Base-by-base conservation (phyloP, 352 stramenopile species). In the Nothophytophthora sp. region DNA sequence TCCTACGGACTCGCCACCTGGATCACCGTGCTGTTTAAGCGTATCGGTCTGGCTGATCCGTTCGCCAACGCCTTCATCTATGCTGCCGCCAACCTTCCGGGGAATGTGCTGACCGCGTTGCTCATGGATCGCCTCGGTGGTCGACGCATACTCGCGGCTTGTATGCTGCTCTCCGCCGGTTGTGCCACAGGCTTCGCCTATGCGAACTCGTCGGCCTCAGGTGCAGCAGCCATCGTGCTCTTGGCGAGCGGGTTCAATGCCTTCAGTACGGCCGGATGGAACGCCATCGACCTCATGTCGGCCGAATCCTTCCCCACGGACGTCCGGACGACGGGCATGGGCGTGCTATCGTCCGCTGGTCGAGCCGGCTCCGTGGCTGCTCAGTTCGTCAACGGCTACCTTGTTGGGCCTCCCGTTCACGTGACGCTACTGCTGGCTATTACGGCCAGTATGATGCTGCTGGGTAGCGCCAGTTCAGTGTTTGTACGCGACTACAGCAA, bases 1-100 rank as follows among this genome's bases (percentile, higher is more conserved):
- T 96, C 83, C 23, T 98, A 98, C 53, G 90, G 90, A 4, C 76
- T 98, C 15, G 76, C 88, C 6, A 97, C 90, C 46, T 98, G 92
- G 92, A 98, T 98, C 60, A 97, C 95, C 6, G 87, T 87, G 44
- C 59, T 98, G 2, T 98, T 98, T 69, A 86, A 93, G 48, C 72
- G 72, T n/a, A 88, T 98, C 42, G 58, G 94, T 8, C 69, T 97
- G 6, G 83, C 92, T 42, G 64, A 97, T 49, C 78, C 81, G 13
- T 98, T 98, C 51, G 83, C 85, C 15, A 97, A 97, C 65, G 86
- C 90, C 25, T 92, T 98, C 52, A 85, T 98, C 23, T 97, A 97
- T 65, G 90, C 92, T 10, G 70, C 77, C 12, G 83, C 86, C 7
- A 97, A 96, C 52, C 73, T 98, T 2, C 92, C 92, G 6, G 92